Conservation (phyloP, 306 rosid species). For the Acmispon strigosus region DNA sequence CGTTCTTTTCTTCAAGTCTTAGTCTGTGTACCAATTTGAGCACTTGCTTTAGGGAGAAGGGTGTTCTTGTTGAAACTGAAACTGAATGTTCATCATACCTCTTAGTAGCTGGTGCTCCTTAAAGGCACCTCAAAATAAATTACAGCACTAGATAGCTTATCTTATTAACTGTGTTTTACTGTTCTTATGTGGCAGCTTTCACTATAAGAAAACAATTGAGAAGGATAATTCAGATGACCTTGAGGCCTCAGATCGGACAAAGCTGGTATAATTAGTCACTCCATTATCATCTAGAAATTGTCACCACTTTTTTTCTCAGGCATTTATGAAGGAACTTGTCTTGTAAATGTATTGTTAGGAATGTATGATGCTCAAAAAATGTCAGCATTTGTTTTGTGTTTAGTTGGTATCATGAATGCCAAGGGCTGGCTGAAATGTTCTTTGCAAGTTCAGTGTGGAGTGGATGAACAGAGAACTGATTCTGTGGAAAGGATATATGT, state of each 20-base stretch:
- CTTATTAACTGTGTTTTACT: constrained; percentile 7
- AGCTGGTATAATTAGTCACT: constrained; percentile 50
- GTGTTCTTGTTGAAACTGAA: too few species aligned
- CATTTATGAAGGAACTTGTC: not conserved
- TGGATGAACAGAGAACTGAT: too few species aligned
- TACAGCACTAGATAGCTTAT: too few species aligned
- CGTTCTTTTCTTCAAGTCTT: too few species aligned
- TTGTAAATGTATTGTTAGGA: not conserved
- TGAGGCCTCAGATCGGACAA: constrained; percentile 44
- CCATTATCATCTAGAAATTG: not conserved
- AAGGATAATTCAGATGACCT: constrained; percentile 30
- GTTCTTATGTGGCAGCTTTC: constrained; percentile 49
- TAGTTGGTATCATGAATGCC: not conserved
- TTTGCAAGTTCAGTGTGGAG: too few species aligned
- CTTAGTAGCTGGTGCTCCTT: too few species aligned
- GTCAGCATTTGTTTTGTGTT: not conserved
- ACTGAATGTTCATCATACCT: too few species aligned
- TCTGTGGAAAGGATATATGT: too few species aligned
- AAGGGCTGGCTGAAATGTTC: not conserved
- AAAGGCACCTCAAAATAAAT: too few species aligned
- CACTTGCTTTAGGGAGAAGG: too few species aligned
- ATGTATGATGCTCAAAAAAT: constrained; percentile 3
- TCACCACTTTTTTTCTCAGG: not conserved
- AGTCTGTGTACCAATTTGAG: too few species aligned
- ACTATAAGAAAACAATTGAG: constrained; percentile 43